Evolutionary conservation across 768 basidiomycete species (phyloP), one percentile per base, ranked within the genome.

Genomic region (Jaapia argillacea): DNA sequence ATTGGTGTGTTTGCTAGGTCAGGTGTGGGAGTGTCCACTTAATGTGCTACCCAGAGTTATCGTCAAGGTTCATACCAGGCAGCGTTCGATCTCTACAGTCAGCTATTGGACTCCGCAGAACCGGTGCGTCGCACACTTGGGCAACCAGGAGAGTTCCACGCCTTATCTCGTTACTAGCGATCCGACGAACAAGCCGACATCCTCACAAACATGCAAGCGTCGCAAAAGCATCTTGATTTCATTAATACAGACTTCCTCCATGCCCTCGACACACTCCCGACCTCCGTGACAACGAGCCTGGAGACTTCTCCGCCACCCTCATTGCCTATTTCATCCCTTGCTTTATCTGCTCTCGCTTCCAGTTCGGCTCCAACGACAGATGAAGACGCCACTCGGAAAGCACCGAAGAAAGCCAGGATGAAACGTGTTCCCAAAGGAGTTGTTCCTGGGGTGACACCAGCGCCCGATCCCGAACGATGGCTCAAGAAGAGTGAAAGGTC

Each of bases 111-210:
- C 50, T 79, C 77, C 5, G 79, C 81, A 38, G 78, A 86, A 48
- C 75, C 79, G 36, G 90, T 91, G 57, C 54, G 84, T 70, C 27
- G 42, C 48, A 26, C 26, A 25, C 21, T 22, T 36, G 79, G 64
- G 25, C 40, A 47, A 37, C 21, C 25, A 24, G 37, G 20, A 37
- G 24, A 20, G 12, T 4, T 26, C 28, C 37, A 3, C n/a, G 25
- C 22, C 36, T 25, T 16, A 24, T 7, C 5, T 31, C 13, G 20
- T 40, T 5, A 21, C 36, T 57, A 91, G 90, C 67, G 80, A 53
- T 82, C 87, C 22, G 85, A 93, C 53, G 91, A 94, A 65, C 77
- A 90, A 55, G 75, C 85, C 4, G 91, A 93, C 57, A 79, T 93
- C 56, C 68, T 83, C 28, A 89, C 79, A 48, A 94, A 96, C 61